These are phyloP conservation scores for Penicillium paneum DNA, from an alignment of 2,329 filamentous ascomycete genomes.

Conservation along the genomic window DNA sequence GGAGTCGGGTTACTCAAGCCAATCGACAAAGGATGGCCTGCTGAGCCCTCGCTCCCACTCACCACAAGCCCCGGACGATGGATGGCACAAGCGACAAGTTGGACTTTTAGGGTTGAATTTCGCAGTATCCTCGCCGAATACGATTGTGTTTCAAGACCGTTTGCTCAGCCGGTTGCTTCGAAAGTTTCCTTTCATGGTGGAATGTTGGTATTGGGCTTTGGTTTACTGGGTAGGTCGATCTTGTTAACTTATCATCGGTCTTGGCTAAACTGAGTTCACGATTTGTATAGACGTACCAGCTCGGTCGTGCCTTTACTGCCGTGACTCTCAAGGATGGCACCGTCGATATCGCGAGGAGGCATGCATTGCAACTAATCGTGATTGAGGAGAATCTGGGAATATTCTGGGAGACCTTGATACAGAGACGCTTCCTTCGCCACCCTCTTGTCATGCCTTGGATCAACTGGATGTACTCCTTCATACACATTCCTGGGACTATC, in stretches of 20 bases:
- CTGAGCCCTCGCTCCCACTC: conserved; percentile 31
- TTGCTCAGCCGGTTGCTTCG: conserved; percentile 62
- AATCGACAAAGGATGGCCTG: conserved; percentile 36
- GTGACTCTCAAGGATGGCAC: conserved; percentile 66
- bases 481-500: conserved; percentile 74
- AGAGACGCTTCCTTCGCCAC: conserved; percentile 55
- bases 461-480: conserved; percentile 72
- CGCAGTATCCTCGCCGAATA: conserved; percentile 60
- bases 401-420: conserved; percentile 63
- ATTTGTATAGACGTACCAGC: conserved; percentile 63
- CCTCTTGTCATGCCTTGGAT: conserved; percentile 63
- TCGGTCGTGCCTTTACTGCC: conserved; percentile 69
- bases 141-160: conserved; percentile 56
- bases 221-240: conserved; percentile 67
- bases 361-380: conserved; percentile 65
- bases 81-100: conserved; percentile 52
- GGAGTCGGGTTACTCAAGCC: conserved; percentile 42
- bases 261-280: conserved; percentile 7
- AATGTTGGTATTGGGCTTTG: conserved; percentile 74
- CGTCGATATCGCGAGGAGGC: conserved; percentile 64
- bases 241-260: neutral
- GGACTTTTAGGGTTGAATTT: conserved; percentile 46
- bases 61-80: conserved; percentile 42
- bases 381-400: conserved; percentile 63
- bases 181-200: conserved; percentile 68